phyloP scores from a whole-genome alignment of 441 rosid species.

The Adansonia gregorii region DNA sequence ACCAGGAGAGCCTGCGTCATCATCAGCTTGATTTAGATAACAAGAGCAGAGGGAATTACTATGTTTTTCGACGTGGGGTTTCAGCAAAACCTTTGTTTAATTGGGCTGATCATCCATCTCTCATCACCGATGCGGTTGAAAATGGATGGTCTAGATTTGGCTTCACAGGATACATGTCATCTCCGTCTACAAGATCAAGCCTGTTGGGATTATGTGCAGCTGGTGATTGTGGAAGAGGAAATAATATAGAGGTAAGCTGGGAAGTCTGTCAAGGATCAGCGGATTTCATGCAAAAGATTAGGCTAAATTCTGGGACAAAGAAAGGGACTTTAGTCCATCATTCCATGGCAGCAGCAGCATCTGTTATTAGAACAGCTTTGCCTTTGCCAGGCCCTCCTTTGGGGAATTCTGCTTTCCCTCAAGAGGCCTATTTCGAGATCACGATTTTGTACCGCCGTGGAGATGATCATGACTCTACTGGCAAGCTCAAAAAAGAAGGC shows the following conservation, averaged over 20 bases:
- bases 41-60: slow-evolving; percentile 52
- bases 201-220: slow-evolving; percentile 61
- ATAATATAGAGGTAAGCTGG: slow-evolving; percentile 70
- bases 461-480: slow-evolving; percentile 24
- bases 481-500: slow-evolving; percentile 47
- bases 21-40: slow-evolving; percentile 62
- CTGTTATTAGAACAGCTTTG: slow-evolving; percentile 68
- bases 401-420: slow-evolving; percentile 75
- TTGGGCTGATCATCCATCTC: slow-evolving; percentile 64
- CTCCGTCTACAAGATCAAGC: slow-evolving; percentile 50
- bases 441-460: slow-evolving; percentile 48
- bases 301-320: slow-evolving; percentile 59
- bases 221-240: slow-evolving; percentile 48
- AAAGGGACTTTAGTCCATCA: slow-evolving; percentile 30
- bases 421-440: slow-evolving; percentile 91
- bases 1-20: slow-evolving; percentile 38
- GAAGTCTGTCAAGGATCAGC: slow-evolving; percentile 77
- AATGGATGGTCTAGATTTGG: slow-evolving; percentile 93
- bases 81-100: slow-evolving; percentile 54
- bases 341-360: slow-evolving; percentile 47
- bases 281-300: slow-evolving; percentile 75
- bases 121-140: slow-evolving; percentile 74
- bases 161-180: slow-evolving; percentile 50
- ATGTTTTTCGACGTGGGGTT: slow-evolving; percentile 48
- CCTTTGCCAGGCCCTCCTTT: slow-evolving; percentile 93